phyloP scores from a whole-genome alignment of 2,329 filamentous ascomycete species.

The Talaromyces islandicus region DNA sequence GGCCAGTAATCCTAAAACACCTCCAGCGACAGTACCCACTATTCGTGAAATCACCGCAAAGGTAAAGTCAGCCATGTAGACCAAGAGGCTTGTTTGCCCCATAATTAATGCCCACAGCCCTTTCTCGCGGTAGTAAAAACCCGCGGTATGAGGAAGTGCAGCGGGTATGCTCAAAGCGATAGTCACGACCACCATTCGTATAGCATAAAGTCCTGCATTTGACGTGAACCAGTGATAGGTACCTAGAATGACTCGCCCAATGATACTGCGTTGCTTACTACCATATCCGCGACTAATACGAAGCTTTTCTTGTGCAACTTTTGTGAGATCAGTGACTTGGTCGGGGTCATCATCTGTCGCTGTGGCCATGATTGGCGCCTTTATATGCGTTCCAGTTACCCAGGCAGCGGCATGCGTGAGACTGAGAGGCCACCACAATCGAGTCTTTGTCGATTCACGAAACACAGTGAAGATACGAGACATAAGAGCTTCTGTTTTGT shows the following conservation, averaged over 20 bases:
- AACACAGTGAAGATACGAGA: slow-evolving; percentile 33
- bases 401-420: slow-evolving; percentile 37
- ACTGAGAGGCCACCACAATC: slow-evolving; percentile 40
- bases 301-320: slow-evolving; percentile 31
- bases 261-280: slow-evolving; percentile 20
- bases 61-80: slow-evolving; percentile 48
- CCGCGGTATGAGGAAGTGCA: slow-evolving; percentile 37
- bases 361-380: slow-evolving; percentile 18
- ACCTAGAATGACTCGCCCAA: slow-evolving; percentile 23
- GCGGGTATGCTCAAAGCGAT: slow-evolving; percentile 40
- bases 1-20: slow-evolving; percentile 40
- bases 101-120: slow-evolving; percentile 50
- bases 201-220: slow-evolving; percentile 40
- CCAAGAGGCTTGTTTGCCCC: slow-evolving; percentile 43
- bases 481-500: slow-evolving; percentile 31
- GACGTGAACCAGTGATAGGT: slow-evolving; percentile 39
- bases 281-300: slow-evolving; percentile 30
- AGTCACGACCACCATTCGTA: slow-evolving; percentile 45
- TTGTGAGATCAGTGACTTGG: slow-evolving; percentile 24
- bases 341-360: slow-evolving; percentile 20
- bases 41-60: slow-evolving; percentile 40
- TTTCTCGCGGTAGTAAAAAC: slow-evolving; percentile 49
- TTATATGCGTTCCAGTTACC: slow-evolving; percentile 24
- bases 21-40: slow-evolving; percentile 43
- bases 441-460: slow-evolving; percentile 26